Evolutionary conservation across 768 basidiomycete genomes (phyloP).

Genomic region (Pisolithus orientalis): DNA sequence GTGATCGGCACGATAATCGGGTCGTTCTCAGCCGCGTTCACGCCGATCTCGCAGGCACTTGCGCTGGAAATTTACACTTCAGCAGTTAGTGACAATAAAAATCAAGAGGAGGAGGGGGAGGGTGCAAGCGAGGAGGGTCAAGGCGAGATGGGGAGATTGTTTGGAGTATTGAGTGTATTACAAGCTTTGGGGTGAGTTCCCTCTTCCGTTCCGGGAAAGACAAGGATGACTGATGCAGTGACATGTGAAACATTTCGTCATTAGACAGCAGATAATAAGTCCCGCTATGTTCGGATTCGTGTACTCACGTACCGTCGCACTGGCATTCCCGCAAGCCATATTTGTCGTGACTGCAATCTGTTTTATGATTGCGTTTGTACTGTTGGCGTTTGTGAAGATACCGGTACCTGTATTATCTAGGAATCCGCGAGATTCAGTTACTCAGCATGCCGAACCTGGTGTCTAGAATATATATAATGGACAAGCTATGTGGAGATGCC

Average conservation of each 20-base stretch:
- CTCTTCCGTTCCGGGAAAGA: background rate
- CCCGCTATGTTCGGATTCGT: conserved; percentile 69
- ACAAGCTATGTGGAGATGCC: no score
- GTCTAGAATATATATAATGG: no score
- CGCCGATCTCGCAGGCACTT: conserved; percentile 64
- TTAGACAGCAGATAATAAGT: conserved; percentile 60
- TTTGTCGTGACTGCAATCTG: conserved; percentile 50
- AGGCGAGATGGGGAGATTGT: conserved; percentile 65
- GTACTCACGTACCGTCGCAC: conserved; percentile 63
- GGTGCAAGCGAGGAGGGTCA: conserved; percentile 33
- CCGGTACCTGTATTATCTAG: background rate
- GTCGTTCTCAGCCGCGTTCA: conserved; percentile 57
- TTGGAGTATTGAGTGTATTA: conserved; percentile 74
- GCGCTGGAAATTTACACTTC: conserved; percentile 57
- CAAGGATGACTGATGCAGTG: background rate
- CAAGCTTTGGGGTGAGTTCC: conserved; percentile 53
- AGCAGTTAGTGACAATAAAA: background rate
- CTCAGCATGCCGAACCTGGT: background rate
- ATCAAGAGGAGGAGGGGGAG: conserved; percentile 16
- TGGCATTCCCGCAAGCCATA: conserved; percentile 57
- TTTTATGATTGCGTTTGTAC: conserved; percentile 35
- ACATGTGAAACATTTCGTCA: background rate
- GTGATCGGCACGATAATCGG: conserved; percentile 41
- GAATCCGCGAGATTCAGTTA: background rate
- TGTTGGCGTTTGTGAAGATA: conserved; percentile 39